Conservation (phyloP, 73 alveolate species). For the Paramecium octaurelia region DNA sequence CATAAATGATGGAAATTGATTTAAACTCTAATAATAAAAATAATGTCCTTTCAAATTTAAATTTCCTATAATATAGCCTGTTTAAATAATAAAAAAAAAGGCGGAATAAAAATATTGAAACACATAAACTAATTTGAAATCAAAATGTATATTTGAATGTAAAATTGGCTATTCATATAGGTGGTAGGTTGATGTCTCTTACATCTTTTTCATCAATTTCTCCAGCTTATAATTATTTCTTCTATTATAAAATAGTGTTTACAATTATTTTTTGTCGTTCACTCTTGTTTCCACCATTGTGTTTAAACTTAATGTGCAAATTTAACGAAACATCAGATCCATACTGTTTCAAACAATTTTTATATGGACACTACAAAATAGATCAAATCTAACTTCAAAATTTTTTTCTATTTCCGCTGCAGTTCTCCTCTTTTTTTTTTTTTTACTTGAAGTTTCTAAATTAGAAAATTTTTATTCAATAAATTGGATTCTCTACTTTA, state of each 20-base stretch:
- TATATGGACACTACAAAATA: conserved; percentile 72
- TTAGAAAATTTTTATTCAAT: conserved; percentile 11
- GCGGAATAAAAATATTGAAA: conserved; percentile 10
- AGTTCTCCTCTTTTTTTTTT: conserved; percentile 77
- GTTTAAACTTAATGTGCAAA: conserved; percentile 79
- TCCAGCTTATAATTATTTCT: conserved; percentile 4
- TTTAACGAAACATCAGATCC: conserved; percentile 82
- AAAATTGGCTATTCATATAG: neutral
- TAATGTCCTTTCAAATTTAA: neutral
- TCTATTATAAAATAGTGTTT: neutral
- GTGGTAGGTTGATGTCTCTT: neutral
- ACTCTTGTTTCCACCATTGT: conserved; percentile 79
- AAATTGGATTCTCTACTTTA: neutral
- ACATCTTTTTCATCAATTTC: neutral
- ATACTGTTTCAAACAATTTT: conserved; percentile 72
- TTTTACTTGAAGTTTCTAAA: conserved; percentile 56
- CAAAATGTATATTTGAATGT: neutral
- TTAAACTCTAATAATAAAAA: neutral
- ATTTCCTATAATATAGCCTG: neutral
- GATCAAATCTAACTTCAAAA: conserved; percentile 40
- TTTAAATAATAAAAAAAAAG: neutral
- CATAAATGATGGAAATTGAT: neutral
- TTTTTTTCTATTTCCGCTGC: conserved; percentile 77
- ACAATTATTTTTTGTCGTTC: conserved; percentile 74
- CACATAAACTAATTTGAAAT: neutral